These are phyloP conservation scores for Dalbergia cochinchinensis DNA, from an alignment of 306 rosid species.

Conservation along the genomic window DNA sequence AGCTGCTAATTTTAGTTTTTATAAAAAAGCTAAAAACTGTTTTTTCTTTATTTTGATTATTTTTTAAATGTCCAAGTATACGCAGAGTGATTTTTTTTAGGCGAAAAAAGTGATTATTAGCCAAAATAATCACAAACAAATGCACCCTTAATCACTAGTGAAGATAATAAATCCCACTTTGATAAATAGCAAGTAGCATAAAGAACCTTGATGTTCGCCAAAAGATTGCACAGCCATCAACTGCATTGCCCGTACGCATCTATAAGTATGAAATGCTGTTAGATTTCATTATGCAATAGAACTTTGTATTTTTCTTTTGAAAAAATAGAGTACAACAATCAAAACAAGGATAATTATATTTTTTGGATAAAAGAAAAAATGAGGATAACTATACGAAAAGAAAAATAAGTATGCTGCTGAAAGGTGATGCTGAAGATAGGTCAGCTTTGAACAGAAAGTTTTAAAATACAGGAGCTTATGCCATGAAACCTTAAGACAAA, in stretches of 20 bases:
- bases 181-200: slow-evolving; percentile 35
- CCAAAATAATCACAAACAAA: no score
- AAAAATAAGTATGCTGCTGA: slow-evolving; percentile 11
- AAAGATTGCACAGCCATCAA: slow-evolving; percentile 95
- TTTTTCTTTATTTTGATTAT: no score
- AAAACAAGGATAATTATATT: slow-evolving; percentile 8
- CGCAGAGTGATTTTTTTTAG: no score
- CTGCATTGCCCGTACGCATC: slow-evolving; percentile 90
- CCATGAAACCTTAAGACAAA: slow-evolving; percentile 32
- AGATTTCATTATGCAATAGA: slow-evolving; percentile 46
- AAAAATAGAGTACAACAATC: slow-evolving; percentile 29
- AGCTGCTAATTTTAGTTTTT: no score
- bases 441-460: slow-evolving; percentile 29
- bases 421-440: slow-evolving; percentile 34
- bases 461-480: slow-evolving; percentile 28
- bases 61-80: no score
- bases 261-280: slow-evolving; percentile 55
- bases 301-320: neutral
- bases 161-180: slow-evolving; percentile 34
- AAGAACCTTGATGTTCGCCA: slow-evolving; percentile 90
- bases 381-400: neutral
- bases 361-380: neutral
- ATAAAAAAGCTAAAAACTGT: no score
- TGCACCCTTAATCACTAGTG: neutral
- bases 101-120: no score